phyloP scores from a whole-genome alignment of 2,329 filamentous ascomycete species.

The Proliferodiscus dingleyae region DNA sequence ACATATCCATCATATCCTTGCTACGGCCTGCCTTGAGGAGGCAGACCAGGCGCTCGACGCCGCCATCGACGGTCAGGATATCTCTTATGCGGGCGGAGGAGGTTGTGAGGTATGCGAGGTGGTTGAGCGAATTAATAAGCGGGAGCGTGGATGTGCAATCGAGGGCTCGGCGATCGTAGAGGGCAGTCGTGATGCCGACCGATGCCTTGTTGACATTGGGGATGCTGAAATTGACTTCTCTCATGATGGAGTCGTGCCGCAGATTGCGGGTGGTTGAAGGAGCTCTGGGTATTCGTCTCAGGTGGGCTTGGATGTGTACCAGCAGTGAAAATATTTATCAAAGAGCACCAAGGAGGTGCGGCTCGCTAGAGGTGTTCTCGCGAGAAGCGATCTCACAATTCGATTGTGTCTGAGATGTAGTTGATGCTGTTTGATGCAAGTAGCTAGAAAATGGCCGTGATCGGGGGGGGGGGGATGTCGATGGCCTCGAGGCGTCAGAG shows the following conservation, averaged over 20 bases:
- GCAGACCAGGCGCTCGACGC: constrained; percentile 92
- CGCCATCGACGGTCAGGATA: constrained; percentile 97
- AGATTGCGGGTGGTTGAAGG: constrained; percentile 19
- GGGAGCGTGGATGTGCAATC: constrained; percentile 97
- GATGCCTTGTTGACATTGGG: constrained; percentile 99
- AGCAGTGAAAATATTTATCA: constrained; percentile 10
- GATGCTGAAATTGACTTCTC: constrained; percentile 99
- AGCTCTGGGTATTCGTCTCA: constrained; percentile 8
- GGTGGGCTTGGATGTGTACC: constrained; percentile 15
- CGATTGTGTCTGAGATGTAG: constrained; percentile 10
- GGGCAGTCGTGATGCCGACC: constrained; percentile 94
- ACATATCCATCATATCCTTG: constrained; percentile 99
- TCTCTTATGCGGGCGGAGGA: constrained; percentile 96
- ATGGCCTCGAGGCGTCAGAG: constrained; percentile 12
- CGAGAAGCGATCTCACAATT: too few species aligned
- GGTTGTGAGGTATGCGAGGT: constrained; percentile 96
- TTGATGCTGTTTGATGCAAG: constrained; percentile 14
- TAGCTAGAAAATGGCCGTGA: constrained; percentile 13
- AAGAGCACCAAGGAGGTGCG: constrained; percentile 9
- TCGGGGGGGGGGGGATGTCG: constrained; percentile 19
- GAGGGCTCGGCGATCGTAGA: constrained; percentile 94
- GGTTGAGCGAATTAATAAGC: constrained; percentile 97
- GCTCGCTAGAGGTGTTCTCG: constrained; percentile 23
- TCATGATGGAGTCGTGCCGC: constrained; percentile 61
- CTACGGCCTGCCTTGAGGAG: constrained; percentile 96